phyloP scores from a whole-genome alignment of 768 basidiomycete species.

The Dictyophora rubrovolvata region DNA sequence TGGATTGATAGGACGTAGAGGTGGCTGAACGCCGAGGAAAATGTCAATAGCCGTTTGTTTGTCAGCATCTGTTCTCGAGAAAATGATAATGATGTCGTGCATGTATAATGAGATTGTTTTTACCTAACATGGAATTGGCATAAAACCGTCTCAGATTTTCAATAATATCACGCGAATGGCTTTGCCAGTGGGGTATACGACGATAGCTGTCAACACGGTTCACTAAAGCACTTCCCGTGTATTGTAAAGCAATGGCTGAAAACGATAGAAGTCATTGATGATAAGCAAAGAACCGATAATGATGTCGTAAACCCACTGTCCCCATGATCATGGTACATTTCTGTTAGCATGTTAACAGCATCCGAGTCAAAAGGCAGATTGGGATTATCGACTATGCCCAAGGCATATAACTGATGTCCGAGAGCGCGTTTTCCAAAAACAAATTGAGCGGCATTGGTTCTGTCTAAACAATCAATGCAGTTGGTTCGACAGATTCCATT shows the following conservation, averaged over 20 bases:
- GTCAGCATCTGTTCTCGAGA: constrained; percentile 61
- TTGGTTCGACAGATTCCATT: constrained; percentile 90
- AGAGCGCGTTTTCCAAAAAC: constrained; percentile 92
- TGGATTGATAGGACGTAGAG: constrained; percentile 39
- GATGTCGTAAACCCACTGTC: constrained; percentile 52
- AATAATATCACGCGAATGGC: constrained; percentile 91
- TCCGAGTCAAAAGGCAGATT: constrained; percentile 87
- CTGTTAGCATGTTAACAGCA: constrained; percentile 91
- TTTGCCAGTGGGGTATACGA: constrained; percentile 94
- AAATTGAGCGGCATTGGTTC: constrained; percentile 95
- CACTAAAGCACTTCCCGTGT: constrained; percentile 92
- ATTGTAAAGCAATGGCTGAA: constrained; percentile 86
- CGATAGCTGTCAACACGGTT: constrained; percentile 95
- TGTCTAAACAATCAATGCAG: constrained; percentile 94
- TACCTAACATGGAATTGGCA: constrained; percentile 85
- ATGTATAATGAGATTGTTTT: not conserved
- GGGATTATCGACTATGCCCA: constrained; percentile 80
- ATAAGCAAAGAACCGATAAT: not conserved
- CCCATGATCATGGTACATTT: constrained; percentile 98
- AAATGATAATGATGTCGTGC: not conserved
- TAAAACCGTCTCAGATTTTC: constrained; percentile 94
- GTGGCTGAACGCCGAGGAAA: constrained; percentile 65
- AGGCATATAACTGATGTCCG: constrained; percentile 90
- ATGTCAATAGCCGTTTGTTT: constrained; percentile 96
- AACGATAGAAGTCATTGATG: not conserved